Base-by-base conservation (phyloP, 305 asterid species). In the Fraxinus angustifolia region DNA sequence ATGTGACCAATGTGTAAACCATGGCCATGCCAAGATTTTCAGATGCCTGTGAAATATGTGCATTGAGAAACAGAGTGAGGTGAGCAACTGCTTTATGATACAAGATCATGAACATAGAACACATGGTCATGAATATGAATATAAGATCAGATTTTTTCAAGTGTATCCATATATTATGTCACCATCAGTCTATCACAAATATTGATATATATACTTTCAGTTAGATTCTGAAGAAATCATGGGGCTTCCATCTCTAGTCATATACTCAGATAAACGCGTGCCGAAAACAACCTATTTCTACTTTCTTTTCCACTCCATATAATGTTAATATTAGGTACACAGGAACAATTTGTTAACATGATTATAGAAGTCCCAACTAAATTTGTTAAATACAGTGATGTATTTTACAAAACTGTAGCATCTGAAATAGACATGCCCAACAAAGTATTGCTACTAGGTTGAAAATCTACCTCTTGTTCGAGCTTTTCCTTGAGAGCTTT, bases 21-120 rank as follows among this genome's bases (percentile, higher is more conserved):
- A 96, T 96, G 31, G 99, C 95, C 98, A 96, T 92, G 74, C 99
- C 98, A 83, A 96, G 97, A 87, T 92, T 94, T 73, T 94, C 97
- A 5, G 89, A 85, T 31, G 96, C 98, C 98, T 96, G 90, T 36
- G 76, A 48, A 76, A 81, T 68, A 80, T 56, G 73, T 75, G 82
- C 76, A 80, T 78, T 45, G 56, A 30, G 76, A 76, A 65, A 79
- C 76, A 28, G 50, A 74, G 83, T 36, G 36, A 80, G 60, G 70
- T 26, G 67, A 11, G 34, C 16, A 36, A 76, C 26, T 56, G 77
- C 45, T 79, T 53, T 83, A 40, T 74, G 48, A 58, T 17, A 17
- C 50, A 80, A 82, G 71, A 81, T 42, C 62, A 38, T 8, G 65
- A 72, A 30, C 30, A 71, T 79, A 40, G 75, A 67, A 67, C 73